Evolutionary conservation across 139 green algal genomes (phyloP).

Genomic region (Tetradesmus obliquus): DNA sequence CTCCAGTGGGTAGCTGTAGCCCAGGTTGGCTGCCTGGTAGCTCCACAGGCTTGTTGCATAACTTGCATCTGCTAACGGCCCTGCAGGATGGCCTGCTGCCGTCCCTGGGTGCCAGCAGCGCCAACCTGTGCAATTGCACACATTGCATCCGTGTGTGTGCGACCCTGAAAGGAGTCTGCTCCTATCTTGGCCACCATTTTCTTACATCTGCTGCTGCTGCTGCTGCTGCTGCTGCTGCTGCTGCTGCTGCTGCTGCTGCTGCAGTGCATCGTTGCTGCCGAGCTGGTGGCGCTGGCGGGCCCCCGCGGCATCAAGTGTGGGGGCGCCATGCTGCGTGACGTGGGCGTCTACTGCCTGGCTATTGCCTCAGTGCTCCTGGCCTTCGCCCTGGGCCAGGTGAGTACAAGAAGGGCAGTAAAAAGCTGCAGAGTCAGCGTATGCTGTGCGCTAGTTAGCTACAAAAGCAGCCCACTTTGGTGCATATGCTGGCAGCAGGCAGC

Average conservation of each 20-base stretch:
- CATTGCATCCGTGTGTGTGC: not conserved
- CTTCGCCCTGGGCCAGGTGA: conserved; percentile 52
- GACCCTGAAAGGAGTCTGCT: not conserved
- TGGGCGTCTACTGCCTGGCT: conserved; percentile 67
- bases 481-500: not conserved
- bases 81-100: too few species aligned
- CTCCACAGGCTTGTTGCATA: too few species aligned
- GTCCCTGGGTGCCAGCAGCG: too few species aligned
- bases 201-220: not conserved
- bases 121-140: too few species aligned
- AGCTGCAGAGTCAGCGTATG: not conserved
- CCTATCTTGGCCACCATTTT: not conserved
- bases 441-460: not conserved
- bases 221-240: not conserved
- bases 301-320: conserved; percentile 67
- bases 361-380: conserved; percentile 59
- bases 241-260: not conserved
- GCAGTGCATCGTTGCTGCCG: conserved; percentile 50
- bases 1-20: too few species aligned
- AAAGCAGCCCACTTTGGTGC: not conserved
- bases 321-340: conserved; percentile 85
- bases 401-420: not conserved
- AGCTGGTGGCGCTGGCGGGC: conserved; percentile 30
- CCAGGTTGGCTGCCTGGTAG: too few species aligned
- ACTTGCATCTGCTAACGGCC: too few species aligned